A percentile compares a stretch with the other conserved stretches of the same genome.
phyloP scores from a whole-genome alignment of 345 rosid genomes.

The Gossypium longicalyx region DNA sequence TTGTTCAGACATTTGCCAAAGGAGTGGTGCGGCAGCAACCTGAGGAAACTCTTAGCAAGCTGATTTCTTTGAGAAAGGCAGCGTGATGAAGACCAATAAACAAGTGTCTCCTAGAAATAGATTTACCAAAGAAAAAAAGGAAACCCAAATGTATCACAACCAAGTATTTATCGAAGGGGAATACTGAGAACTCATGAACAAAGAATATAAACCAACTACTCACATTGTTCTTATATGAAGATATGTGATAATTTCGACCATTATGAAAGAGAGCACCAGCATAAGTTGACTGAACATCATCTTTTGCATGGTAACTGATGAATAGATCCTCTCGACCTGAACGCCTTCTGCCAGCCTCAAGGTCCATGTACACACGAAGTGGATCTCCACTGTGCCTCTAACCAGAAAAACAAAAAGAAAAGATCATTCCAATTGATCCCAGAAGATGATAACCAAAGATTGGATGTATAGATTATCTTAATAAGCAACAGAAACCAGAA shows the following conservation, averaged over 20 bases:
- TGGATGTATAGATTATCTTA: background rate
- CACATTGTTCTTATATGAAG: conserved; percentile 61
- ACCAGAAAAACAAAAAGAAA: conserved; percentile 15
- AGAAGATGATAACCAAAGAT: background rate
- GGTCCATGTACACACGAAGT: conserved; percentile 93
- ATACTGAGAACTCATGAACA: background rate
- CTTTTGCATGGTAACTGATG: conserved; percentile 84
- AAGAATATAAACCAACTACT: conserved; percentile 20
- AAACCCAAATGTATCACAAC: background rate
- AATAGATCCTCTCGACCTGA: conserved; percentile 85
- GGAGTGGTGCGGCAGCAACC: conserved; percentile 73
- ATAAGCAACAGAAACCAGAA: background rate
- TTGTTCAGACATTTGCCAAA: conserved; percentile 95
- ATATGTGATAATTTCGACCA: conserved; percentile 72
- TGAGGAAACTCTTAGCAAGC: conserved; percentile 60
- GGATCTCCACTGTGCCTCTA: conserved; percentile 80
- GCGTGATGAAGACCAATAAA: conserved; percentile 95
- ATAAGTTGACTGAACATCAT: conserved; percentile 66
- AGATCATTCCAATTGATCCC: background rate
- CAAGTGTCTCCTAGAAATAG: conserved; percentile 49
- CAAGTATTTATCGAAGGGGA: background rate
- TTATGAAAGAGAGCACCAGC: conserved; percentile 90
- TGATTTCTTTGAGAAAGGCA: conserved; percentile 69
- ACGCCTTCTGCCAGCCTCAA: conserved; percentile 78
- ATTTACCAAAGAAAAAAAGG: conserved; percentile 23